These are phyloP conservation scores for Pezicula neosporulosa DNA, from an alignment of 2,329 filamentous ascomycete genomes.

Conservation along the genomic window DNA sequence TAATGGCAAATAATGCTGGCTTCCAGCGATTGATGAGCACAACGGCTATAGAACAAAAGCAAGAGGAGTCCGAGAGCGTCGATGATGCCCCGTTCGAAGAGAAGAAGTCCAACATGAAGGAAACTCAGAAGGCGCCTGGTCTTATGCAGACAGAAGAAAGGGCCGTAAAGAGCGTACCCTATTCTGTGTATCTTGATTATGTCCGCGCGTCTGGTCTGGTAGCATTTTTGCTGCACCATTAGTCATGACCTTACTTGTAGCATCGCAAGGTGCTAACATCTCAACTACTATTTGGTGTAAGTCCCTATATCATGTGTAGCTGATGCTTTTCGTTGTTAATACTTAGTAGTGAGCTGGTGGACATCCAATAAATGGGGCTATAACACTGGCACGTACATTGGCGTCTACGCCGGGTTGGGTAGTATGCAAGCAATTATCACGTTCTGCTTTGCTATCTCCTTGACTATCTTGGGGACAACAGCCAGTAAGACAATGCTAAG, in stretches of 20 bases:
- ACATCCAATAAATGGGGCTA: conserved; percentile 38
- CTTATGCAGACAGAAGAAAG: conserved; percentile 71
- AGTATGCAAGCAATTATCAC: conserved; percentile 50
- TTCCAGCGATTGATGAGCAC: conserved; percentile 60
- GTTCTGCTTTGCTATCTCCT: conserved; percentile 57
- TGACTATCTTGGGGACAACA: conserved; percentile 51
- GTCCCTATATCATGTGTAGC: conserved; percentile 77
- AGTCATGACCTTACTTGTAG: conserved; percentile 47
- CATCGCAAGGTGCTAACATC: conserved; percentile 76
- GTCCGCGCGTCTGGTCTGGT: conserved; percentile 55
- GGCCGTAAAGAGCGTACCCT: conserved; percentile 56
- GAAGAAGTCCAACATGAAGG: conserved; percentile 38
- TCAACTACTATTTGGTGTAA: conserved; percentile 82
- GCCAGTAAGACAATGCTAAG: conserved; percentile 58
- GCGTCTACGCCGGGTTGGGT: conserved; percentile 57
- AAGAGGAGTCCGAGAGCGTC: conserved; percentile 48
- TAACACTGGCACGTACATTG: conserved; percentile 43
- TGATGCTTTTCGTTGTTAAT: conserved; percentile 39
- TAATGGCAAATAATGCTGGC: conserved; percentile 55
- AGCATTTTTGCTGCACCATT: conserved; percentile 52
- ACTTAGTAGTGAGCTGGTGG: conserved; percentile 32
- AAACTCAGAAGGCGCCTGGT: conserved; percentile 53
- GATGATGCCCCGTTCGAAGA: conserved; percentile 50
- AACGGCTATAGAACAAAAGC: conserved; percentile 48
- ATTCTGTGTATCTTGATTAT: conserved; percentile 60